Conservation (phyloP, 176 grass and related monocot genomes). For the Poa pratensis region DNA sequence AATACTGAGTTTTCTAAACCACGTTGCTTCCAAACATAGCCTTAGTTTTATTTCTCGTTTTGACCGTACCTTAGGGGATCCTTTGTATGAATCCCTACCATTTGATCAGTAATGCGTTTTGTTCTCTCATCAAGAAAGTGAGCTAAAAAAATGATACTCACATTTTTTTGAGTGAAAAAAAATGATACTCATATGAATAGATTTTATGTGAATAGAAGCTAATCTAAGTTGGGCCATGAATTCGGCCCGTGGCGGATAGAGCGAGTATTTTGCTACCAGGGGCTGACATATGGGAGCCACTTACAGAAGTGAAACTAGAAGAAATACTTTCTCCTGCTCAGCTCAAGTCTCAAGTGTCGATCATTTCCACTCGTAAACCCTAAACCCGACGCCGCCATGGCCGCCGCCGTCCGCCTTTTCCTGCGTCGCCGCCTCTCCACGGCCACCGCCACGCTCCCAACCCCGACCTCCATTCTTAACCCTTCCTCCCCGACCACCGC, state of each 20-base stretch:
- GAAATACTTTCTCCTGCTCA: background rate
- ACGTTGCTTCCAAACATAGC: too few species aligned
- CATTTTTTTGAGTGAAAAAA: too few species aligned
- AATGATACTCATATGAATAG: too few species aligned
- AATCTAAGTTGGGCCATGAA: background rate
- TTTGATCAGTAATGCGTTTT: too few species aligned
- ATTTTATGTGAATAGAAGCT: too few species aligned
- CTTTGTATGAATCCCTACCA: too few species aligned
- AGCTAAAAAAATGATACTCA: too few species aligned
- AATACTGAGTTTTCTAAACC: too few species aligned
- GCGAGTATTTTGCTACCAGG: background rate
- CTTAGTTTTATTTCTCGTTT: too few species aligned
- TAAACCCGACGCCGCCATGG: conserved; percentile 52
- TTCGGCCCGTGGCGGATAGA: background rate
- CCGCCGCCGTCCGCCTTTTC: conserved; percentile 51
- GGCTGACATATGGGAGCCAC: too few species aligned
- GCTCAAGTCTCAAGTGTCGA: background rate
- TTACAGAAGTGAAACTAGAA: background rate
- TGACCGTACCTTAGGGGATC: too few species aligned
- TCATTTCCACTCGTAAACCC: conserved; percentile 39
- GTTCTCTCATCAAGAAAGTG: too few species aligned
- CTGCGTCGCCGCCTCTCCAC: conserved; percentile 49
- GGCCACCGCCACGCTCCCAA: conserved; percentile 32
- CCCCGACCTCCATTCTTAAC: conserved; percentile 69
- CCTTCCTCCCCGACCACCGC: conserved; percentile 58